Evolutionary conservation across 2,329 filamentous ascomycete species (phyloP).

Genomic region (Aaosphaeria pasadenensis): DNA sequence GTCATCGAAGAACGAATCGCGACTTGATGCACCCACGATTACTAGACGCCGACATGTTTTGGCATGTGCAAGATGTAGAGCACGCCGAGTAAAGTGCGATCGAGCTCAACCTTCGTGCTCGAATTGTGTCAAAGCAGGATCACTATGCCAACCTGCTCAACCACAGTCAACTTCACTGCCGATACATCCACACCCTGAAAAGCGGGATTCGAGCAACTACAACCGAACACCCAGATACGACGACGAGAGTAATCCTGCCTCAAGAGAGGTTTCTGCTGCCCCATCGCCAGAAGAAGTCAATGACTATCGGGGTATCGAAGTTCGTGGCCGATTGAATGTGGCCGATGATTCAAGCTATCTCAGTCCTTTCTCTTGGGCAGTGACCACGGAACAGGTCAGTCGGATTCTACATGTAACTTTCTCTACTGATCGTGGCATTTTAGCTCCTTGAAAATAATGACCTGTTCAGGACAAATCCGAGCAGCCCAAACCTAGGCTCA

Average conservation of each 20-base stretch:
- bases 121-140: slow-evolving; percentile 17
- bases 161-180: slow-evolving; percentile 3
- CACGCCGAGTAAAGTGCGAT: slow-evolving; percentile 19
- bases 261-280: slow-evolving; percentile 11
- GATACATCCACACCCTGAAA: slow-evolving; percentile 5
- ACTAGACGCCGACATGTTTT: slow-evolving; percentile 18
- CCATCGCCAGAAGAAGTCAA: slow-evolving; percentile 7
- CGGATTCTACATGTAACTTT: not conserved
- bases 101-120: slow-evolving; percentile 19
- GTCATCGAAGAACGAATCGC: slow-evolving; percentile 10
- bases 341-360: slow-evolving; percentile 10
- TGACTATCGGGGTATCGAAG: too few relatives aligned
- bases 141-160: slow-evolving; percentile 15
- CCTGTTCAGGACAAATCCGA: too few relatives aligned
- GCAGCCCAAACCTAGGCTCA: too few relatives aligned
- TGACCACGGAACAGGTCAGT: slow-evolving; percentile 13
- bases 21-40: slow-evolving; percentile 15
- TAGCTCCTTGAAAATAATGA: too few relatives aligned
- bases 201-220: slow-evolving; percentile 6
- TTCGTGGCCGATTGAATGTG: slow-evolving; percentile 7
- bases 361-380: slow-evolving; percentile 18
- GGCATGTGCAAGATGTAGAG: slow-evolving; percentile 20
- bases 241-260: slow-evolving; percentile 16
- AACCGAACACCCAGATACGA: slow-evolving; percentile 14
- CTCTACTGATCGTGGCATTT: too few relatives aligned